Base-by-base conservation (phyloP, 2,329 filamentous ascomycete genomes). In the Cladosporium sp. region DNA sequence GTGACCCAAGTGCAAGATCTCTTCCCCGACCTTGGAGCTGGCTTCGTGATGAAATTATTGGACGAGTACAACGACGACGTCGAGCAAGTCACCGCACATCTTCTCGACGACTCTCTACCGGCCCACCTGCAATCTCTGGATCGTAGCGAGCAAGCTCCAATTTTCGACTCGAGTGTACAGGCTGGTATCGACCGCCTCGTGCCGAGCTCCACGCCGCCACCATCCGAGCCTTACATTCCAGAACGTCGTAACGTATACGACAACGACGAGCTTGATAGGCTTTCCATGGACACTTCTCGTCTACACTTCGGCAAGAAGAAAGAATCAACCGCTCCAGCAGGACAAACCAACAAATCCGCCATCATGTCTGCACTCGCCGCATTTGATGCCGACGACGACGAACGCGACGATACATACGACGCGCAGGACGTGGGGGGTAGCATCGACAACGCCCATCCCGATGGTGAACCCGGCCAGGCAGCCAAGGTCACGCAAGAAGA, bases 361-460 rank as follows among this genome's bases (percentile, higher is more conserved):
- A 97, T 97, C 71, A 81, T 97, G 28, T 92, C 93, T 3, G 94
- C 94, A 0, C 86, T 98, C 2, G 92, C 92, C 18, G 86, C 90
- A 0, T 97, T 98, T 71, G 93, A 98, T 79, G 90, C 90, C 0
- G 94, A 98, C 72, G 95, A 98, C 71, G 95, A 99, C 76, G 95
- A 99, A 80, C 87, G 93, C 41, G 95, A 99, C 77, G 95, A 99
- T 77, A 98, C 94, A 0, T 99, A 99, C 75, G 95, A 99, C 73
- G 88, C 90, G 1, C 92, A 88, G 59, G 95, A 98, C 74, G 92
- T 98, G 2, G 95, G 95, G 41, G 93, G 94, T 26, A 92, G 91
- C 0, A 88, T 97, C 3, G 93, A 97, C 71, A 83, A 85, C 21
- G 82, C 81, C 1, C 79, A 80, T 4, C 77, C 81, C 2, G 82